Percentiles rank a stretch among this genome's conserved stretches.
Conservation (phyloP, 306 rosid genomes). For the Nissolia schottii region DNA sequence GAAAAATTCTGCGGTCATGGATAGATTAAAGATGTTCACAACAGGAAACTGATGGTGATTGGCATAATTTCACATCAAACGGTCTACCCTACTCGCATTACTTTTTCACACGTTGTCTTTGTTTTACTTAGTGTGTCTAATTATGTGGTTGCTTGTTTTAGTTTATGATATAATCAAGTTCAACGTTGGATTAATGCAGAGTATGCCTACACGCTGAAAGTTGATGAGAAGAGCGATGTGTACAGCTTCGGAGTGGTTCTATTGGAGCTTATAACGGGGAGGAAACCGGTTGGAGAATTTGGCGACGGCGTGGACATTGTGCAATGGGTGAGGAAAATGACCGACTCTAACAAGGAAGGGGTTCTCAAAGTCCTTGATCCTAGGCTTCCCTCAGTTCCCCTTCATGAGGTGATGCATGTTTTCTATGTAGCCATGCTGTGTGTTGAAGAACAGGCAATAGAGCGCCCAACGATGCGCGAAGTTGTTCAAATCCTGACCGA, state of each 20-base stretch:
- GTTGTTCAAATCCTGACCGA: constrained; percentile 96
- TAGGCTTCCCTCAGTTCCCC: constrained; percentile 86
- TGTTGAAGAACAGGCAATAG: constrained; percentile 96
- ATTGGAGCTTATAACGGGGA: constrained; percentile 70
- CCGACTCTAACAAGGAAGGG: constrained; percentile 80
- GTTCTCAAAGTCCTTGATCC: constrained; percentile 80
- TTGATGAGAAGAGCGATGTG: constrained; percentile 94
- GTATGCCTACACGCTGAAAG: constrained; percentile 90
- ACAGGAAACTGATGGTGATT: constrained; percentile 9
- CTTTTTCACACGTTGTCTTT: background rate
- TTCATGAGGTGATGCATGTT: constrained; percentile 79
- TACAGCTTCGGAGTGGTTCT: constrained; percentile 96
- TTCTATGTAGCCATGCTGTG: constrained; percentile 94
- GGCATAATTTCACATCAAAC: background rate
- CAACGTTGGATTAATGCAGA: constrained; percentile 51
- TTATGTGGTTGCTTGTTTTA: background rate
- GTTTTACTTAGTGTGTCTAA: background rate
- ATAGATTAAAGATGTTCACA: background rate
- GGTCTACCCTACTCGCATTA: background rate
- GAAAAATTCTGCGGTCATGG: background rate
- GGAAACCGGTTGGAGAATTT: constrained; percentile 95
- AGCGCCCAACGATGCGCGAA: constrained; percentile 96
- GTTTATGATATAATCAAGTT: constrained; percentile 4
- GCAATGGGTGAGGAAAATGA: constrained; percentile 91
- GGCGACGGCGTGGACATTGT: constrained; percentile 98